These are phyloP conservation scores for Fistulinella cinereoalba DNA, from an alignment of 1,284 basidiomycete species.

Conservation along the genomic window DNA sequence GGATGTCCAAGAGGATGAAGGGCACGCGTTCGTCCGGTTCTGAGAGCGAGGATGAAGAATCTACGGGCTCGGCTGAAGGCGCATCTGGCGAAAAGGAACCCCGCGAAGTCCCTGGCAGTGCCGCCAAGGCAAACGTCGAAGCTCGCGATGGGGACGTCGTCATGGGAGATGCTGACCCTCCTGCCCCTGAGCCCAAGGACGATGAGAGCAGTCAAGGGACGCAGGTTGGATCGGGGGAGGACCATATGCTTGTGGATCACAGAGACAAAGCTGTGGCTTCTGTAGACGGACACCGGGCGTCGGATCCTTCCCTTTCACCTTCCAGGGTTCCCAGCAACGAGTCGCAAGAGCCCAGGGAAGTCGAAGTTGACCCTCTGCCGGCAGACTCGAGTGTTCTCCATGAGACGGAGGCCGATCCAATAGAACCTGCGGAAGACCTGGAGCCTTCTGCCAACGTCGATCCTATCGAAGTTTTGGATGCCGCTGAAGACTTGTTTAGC, in stretches of 20 bases:
- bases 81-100: not conserved
- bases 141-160: conserved; percentile 1
- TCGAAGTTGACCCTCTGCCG: not conserved
- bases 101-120: not conserved
- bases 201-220: conserved; percentile 18
- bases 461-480: conserved; percentile 31
- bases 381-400: not conserved
- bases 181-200: not conserved
- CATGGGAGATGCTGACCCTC: conserved; percentile 6
- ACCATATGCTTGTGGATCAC: conserved; percentile 17
- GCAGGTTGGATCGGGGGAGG: conserved; percentile 22
- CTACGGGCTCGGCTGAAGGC: not conserved
- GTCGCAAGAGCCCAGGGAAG: not conserved
- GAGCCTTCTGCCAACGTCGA: conserved; percentile 15
- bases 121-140: not conserved
- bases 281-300: not conserved
- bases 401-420: conserved; percentile 28
- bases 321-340: not conserved
- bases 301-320: not conserved
- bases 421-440: conserved; percentile 35
- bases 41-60: conserved; percentile 21
- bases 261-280: conserved; percentile 3
- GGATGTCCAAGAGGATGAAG: not conserved
- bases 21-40: conserved; percentile 22
- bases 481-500: not conserved